A percentile compares a stretch with the other conserved stretches of the same genome.
These are phyloP conservation scores for Fusarium temperatum DNA, from an alignment of 2,329 filamentous ascomycete genomes.

Conservation along the genomic window DNA sequence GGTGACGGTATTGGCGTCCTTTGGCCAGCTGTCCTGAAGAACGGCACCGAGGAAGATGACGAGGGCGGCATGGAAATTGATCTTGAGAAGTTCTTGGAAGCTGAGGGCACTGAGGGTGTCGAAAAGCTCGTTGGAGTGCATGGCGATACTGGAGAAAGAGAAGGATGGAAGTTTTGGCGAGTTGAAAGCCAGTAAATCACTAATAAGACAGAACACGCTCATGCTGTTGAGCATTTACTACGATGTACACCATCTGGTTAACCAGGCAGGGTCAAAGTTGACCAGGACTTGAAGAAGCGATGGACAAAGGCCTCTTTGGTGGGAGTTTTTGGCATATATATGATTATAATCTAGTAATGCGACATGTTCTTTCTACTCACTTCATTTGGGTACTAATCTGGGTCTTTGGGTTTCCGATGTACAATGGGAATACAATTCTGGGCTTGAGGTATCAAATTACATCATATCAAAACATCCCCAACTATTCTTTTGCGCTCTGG, in stretches of 20 bases:
- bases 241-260: conserved; percentile 36
- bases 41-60: conserved; percentile 78
- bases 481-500: conserved; percentile 11
- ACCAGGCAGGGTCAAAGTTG: conserved; percentile 38
- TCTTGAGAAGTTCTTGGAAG: conserved; percentile 82
- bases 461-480: not conserved
- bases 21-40: conserved; percentile 90
- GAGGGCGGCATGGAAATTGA: conserved; percentile 93
- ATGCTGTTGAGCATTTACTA: conserved; percentile 9
- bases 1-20: conserved; percentile 94
- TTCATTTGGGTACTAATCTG: not conserved
- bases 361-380: conserved; percentile 28
- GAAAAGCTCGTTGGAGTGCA: conserved; percentile 87
- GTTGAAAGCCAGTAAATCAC: conserved; percentile 57
- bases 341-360: conserved; percentile 43
- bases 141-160: conserved; percentile 71
- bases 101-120: conserved; percentile 84
- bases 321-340: conserved; percentile 38
- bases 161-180: conserved; percentile 90
- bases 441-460: not conserved
- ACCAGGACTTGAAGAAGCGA: conserved; percentile 25
- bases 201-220: not conserved
- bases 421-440: not conserved
- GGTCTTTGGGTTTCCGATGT: not conserved
- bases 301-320: conserved; percentile 27